These are phyloP conservation scores for Eutypa lata DNA, from an alignment of 2,329 filamentous ascomycete genomes.

Conservation along the genomic window DNA sequence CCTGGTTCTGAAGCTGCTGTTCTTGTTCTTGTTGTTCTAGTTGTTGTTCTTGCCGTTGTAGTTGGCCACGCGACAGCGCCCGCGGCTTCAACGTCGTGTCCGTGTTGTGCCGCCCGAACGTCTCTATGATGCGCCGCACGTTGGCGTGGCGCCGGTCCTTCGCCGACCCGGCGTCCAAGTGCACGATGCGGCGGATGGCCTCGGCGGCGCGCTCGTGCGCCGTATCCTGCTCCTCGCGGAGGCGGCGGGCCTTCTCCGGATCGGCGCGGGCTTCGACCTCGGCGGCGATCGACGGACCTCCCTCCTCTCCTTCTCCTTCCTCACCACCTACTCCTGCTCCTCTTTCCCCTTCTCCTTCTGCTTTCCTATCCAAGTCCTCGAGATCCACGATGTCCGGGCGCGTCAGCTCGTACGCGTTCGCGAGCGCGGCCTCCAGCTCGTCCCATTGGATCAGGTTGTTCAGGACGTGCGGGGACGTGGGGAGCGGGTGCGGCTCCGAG, in stretches of 20 bases:
- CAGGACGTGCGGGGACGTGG: slow-evolving; percentile 52
- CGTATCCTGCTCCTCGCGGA: slow-evolving; percentile 43
- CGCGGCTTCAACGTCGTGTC: slow-evolving; percentile 67
- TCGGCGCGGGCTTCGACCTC: slow-evolving; percentile 29
- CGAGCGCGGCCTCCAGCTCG: slow-evolving; percentile 65
- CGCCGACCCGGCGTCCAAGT: slow-evolving; percentile 71
- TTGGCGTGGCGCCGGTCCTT: slow-evolving; percentile 80
- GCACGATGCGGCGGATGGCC: slow-evolving; percentile 76
- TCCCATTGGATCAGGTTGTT: slow-evolving; percentile 72
- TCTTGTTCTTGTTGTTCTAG: too few species aligned
- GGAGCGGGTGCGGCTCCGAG: slow-evolving; percentile 38
- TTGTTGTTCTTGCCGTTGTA: too few species aligned
- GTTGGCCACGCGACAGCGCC: slow-evolving; percentile 44
- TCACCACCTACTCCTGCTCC: not conserved
- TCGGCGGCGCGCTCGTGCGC: slow-evolving; percentile 66
- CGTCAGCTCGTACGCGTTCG: slow-evolving; percentile 66
- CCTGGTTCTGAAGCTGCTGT: too few species aligned
- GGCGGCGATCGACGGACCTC: not conserved
- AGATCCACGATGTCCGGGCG: slow-evolving; percentile 45
- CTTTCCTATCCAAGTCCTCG: slow-evolving; percentile 2
- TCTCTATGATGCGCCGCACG: slow-evolving; percentile 77
- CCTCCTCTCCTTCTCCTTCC: not conserved
- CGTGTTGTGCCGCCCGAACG: slow-evolving; percentile 88
- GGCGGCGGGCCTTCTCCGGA: slow-evolving; percentile 33
- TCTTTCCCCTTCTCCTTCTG: too few species aligned